Percentiles rank a stretch among this genome's conserved stretches.
Conservation (phyloP, 768 basidiomycete species). For the Boletus rex-veris region DNA sequence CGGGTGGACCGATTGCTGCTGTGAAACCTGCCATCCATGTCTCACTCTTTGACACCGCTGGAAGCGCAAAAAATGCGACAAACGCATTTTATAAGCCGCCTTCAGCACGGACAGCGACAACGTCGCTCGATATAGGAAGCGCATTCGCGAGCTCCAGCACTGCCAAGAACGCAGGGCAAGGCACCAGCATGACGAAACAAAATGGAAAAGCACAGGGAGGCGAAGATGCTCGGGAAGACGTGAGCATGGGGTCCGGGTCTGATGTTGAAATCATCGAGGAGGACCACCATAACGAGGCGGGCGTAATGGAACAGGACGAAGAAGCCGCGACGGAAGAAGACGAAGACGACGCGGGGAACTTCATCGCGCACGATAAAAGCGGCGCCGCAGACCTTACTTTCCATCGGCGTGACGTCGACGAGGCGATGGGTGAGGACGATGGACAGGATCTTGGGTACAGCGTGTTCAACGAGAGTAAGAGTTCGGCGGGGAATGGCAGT, state of each 20-base stretch:
- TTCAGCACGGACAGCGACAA: slow-evolving; percentile 5
- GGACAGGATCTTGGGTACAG: slow-evolving; percentile 17
- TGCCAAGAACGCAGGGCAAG: background rate
- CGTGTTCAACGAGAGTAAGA: slow-evolving; percentile 16
- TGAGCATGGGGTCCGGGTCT: slow-evolving; percentile 19
- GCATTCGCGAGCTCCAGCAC: background rate
- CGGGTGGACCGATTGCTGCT: background rate
- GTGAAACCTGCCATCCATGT: slow-evolving; percentile 11
- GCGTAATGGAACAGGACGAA: slow-evolving; percentile 1
- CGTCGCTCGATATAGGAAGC: slow-evolving; percentile 1
- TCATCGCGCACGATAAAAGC: slow-evolving; percentile 21
- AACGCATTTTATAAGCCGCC: slow-evolving; percentile 71
- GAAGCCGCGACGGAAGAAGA: slow-evolving; percentile 7
- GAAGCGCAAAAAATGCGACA: slow-evolving; percentile 48
- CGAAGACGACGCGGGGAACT: slow-evolving; percentile 12
- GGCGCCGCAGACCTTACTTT: slow-evolving; percentile 19
- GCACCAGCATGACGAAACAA: background rate
- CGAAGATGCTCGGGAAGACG: slow-evolving; percentile 13
- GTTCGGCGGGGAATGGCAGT: background rate
- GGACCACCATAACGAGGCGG: background rate
- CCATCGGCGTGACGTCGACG: slow-evolving; percentile 3
- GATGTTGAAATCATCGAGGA: slow-evolving; percentile 16
- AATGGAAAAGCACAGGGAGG: slow-evolving; percentile 4
- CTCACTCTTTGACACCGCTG: slow-evolving; percentile 41
- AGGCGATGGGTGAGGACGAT: slow-evolving; percentile 6